Conservation (phyloP, 1,284 basidiomycete species). For the Trametes versicolor region DNA sequence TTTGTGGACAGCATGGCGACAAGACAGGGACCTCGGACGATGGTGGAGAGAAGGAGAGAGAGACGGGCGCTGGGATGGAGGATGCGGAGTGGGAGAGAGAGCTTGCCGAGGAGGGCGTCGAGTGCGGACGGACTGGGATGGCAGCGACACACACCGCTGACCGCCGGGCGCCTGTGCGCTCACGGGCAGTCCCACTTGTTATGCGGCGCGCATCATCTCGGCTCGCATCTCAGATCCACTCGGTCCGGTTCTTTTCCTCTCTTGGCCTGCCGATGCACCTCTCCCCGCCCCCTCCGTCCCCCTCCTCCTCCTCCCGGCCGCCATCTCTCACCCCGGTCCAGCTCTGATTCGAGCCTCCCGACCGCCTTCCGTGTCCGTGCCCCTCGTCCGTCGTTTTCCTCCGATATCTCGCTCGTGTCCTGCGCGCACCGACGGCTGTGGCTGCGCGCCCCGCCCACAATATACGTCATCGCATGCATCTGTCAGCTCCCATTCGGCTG, state of each 20-base stretch:
- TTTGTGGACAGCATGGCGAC: conserved; percentile 55
- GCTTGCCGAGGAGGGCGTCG: background rate
- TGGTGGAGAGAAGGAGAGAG: conserved; percentile 18
- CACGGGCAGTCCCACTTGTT: conserved; percentile 32
- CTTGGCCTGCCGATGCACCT: conserved; percentile 22
- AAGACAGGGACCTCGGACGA: conserved; percentile 1
- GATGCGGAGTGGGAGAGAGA: conserved; percentile 17
- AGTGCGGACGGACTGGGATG: conserved; percentile 16
- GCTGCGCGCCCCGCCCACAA: conserved; percentile 7
- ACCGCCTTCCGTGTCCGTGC: conserved; percentile 1
- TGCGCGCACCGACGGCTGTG: background rate
- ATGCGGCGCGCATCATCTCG: conserved; percentile 36
- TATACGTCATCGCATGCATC: conserved; percentile 32
- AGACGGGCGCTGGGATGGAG: background rate
- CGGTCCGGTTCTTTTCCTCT: conserved; percentile 33
- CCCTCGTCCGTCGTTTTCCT: background rate
- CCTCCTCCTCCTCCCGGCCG: conserved; percentile 10
- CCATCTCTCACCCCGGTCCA: background rate
- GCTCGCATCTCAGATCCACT: conserved; percentile 29
- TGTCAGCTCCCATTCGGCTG: conserved; percentile 23
- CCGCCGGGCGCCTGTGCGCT: conserved; percentile 11
- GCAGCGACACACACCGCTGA: conserved; percentile 12
- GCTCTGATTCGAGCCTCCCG: conserved; percentile 5
- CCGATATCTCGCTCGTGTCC: background rate
- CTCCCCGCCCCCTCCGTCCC: conserved; percentile 11